A percentile compares a stretch with the other conserved stretches of the same genome.
phyloP scores from a whole-genome alignment of 345 rosid genomes.

The Cardamine occulta region DNA sequence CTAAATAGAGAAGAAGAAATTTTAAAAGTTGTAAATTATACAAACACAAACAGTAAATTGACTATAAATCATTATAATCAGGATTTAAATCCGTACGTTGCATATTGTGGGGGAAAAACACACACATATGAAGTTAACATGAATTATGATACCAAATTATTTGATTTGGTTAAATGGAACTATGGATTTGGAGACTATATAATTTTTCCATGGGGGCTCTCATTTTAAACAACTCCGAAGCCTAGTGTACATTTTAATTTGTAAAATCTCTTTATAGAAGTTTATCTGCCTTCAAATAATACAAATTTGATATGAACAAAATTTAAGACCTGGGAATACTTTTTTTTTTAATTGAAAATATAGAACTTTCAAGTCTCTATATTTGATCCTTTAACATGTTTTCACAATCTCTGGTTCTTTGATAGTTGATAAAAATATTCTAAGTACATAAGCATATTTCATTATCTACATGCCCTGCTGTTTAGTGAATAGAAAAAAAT shows the following conservation, averaged over 20 bases:
- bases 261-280: too few relatives aligned
- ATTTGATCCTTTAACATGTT: background rate
- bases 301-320: too few relatives aligned
- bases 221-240: too few relatives aligned
- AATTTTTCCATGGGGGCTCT: too few relatives aligned
- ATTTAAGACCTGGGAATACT: too few relatives aligned
- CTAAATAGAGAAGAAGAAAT: too few relatives aligned
- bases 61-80: background rate
- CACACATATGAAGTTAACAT: too few relatives aligned
- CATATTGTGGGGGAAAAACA: background rate
- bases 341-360: background rate
- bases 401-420: background rate
- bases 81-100: background rate
- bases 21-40: too few relatives aligned
- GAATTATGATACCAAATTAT: too few relatives aligned
- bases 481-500: conserved; percentile 1
- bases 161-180: background rate
- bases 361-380: background rate
- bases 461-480: background rate
- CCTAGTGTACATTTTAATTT: too few relatives aligned
- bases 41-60: background rate
- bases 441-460: too few relatives aligned
- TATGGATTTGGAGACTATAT: background rate
- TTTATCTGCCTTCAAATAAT: too few relatives aligned
- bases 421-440: background rate